A percentile compares a stretch with the other conserved stretches of the same genome.
These are phyloP conservation scores for Helianthus tuberosus DNA, from an alignment of 129 eudicot genomes.

Conservation along the genomic window DNA sequence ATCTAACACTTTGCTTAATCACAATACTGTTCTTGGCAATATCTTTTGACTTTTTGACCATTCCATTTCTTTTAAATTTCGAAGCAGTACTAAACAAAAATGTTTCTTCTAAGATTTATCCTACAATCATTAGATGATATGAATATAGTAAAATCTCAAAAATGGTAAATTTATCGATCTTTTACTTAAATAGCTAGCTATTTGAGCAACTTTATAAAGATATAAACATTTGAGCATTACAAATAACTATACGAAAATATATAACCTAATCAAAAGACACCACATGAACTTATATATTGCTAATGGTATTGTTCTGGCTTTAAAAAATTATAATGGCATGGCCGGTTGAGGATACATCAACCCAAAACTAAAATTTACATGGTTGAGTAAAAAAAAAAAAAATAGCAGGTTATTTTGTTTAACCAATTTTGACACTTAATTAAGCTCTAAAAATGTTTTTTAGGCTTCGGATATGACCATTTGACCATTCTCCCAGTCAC, in stretches of 20 bases:
- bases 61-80: neutral
- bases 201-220: too few species aligned
- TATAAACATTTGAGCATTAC: too few species aligned
- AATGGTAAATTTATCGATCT: neutral
- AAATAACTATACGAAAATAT: too few species aligned
- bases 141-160: neutral
- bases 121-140: constrained; percentile 4
- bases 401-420: too few species aligned
- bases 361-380: too few species aligned
- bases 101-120: neutral
- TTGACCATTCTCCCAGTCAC: too few species aligned
- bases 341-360: too few species aligned
- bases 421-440: too few species aligned
- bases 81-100: neutral
- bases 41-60: constrained; percentile 20
- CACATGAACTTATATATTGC: neutral
- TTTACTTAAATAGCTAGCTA: neutral
- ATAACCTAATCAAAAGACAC: neutral
- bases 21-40: constrained; percentile 5
- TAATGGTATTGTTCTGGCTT: neutral
- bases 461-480: too few species aligned
- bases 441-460: too few species aligned
- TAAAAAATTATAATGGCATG: neutral
- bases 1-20: neutral
- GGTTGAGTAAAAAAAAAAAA: too few species aligned